Conservation (phyloP, 345 rosid genomes). For the Eucalyptus viminalis region DNA sequence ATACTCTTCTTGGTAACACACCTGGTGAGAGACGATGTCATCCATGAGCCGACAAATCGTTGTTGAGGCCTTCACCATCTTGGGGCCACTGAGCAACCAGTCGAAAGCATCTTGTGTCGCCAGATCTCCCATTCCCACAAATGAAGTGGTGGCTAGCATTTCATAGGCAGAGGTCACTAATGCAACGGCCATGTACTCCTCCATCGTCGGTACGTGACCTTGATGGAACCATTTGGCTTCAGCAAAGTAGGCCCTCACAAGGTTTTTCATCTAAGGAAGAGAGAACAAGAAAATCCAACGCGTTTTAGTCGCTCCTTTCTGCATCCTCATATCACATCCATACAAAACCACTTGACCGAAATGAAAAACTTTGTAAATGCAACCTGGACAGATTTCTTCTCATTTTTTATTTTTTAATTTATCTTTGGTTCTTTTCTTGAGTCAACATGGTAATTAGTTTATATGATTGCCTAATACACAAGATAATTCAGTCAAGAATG, state of each 20-base stretch:
- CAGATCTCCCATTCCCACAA: background rate
- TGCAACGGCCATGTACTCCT: conserved; percentile 12
- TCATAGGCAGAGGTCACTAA: background rate
- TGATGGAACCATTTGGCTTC: conserved; percentile 16
- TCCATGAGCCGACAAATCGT: background rate
- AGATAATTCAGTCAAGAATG: background rate
- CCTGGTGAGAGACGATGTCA: background rate
- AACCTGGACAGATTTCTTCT: background rate
- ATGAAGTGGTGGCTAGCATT: background rate
- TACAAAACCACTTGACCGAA: background rate
- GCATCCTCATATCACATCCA: background rate
- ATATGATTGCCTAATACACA: background rate
- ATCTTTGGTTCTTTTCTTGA: background rate
- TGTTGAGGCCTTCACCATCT: background rate
- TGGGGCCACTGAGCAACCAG: background rate
- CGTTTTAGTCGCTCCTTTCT: background rate
- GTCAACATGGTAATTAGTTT: background rate
- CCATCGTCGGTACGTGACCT: background rate
- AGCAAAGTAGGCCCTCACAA: background rate
- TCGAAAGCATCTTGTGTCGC: background rate
- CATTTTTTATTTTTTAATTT: no score
- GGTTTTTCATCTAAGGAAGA: conserved; percentile 10
- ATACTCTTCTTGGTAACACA: background rate
- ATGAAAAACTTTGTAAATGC: background rate
- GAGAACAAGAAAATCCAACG: background rate